phyloP scores from a whole-genome alignment of 2,329 filamentous ascomycete species.

The Alternaria viburni region DNA sequence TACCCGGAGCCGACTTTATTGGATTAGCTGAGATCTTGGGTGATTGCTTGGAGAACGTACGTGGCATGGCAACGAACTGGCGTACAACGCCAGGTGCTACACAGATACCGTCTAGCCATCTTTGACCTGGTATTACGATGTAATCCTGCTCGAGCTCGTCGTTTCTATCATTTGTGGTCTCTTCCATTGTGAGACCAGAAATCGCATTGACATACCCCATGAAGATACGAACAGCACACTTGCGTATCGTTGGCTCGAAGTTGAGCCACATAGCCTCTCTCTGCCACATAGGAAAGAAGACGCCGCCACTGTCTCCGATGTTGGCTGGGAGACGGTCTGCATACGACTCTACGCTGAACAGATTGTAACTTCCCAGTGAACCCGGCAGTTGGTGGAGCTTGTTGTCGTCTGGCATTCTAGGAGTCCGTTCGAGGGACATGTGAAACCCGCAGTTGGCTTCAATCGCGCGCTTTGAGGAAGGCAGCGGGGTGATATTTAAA shows the following conservation, averaged over 20 bases:
- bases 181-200: neutral
- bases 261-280: conserved; percentile 1
- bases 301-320: neutral
- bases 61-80: too few relatives aligned
- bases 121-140: too few relatives aligned
- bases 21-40: too few relatives aligned
- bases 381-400: neutral
- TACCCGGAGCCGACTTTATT: too few relatives aligned
- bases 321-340: neutral
- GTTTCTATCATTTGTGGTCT: too few relatives aligned
- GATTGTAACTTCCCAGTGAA: neutral
- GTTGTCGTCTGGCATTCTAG: neutral
- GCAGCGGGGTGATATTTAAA: too few relatives aligned
- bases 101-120: too few relatives aligned
- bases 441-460: neutral
- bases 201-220: neutral
- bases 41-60: too few relatives aligned
- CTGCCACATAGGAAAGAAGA: conserved; percentile 1
- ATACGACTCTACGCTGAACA: neutral
- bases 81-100: too few relatives aligned
- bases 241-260: neutral
- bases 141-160: too few relatives aligned
- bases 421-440: neutral
- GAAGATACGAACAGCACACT: neutral
- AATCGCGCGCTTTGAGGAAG: too few relatives aligned